phyloP scores from a whole-genome alignment of 2,329 filamentous ascomycete genomes.

The Lachnellula suecica region DNA sequence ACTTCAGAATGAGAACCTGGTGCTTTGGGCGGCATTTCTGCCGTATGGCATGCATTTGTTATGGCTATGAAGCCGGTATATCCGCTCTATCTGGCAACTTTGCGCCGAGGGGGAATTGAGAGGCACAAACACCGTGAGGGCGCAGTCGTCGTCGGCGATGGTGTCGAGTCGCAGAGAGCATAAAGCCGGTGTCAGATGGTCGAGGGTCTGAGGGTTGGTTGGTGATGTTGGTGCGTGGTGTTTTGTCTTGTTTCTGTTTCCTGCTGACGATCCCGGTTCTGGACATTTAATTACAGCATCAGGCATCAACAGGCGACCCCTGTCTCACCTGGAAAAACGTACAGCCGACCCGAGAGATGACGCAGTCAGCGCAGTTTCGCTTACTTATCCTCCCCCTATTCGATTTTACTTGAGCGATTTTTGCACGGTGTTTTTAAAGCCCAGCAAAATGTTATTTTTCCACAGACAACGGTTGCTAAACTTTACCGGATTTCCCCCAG shows the following conservation, averaged over 20 bases:
- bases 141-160: neutral
- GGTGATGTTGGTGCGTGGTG: neutral
- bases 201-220: neutral
- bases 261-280: neutral
- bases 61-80: conserved; percentile 6
- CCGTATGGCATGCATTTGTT: conserved; percentile 62
- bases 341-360: neutral
- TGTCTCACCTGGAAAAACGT: no score
- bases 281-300: neutral
- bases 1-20: conserved; percentile 93
- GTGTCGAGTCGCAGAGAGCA: neutral
- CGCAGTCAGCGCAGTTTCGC: neutral
- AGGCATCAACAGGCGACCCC: no score
- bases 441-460: no score
- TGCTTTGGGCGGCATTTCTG: conserved; percentile 86
- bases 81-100: neutral
- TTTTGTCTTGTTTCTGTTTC: neutral
- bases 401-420: neutral
- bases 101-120: neutral
- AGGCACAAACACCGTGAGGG: neutral
- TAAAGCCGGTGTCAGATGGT: conserved; percentile 1
- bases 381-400: neutral
- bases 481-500: no score
- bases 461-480: no score
- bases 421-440: no score